phyloP scores from a whole-genome alignment of 2,329 filamentous ascomycete genomes.

The Podosphaera leucotricha region DNA sequence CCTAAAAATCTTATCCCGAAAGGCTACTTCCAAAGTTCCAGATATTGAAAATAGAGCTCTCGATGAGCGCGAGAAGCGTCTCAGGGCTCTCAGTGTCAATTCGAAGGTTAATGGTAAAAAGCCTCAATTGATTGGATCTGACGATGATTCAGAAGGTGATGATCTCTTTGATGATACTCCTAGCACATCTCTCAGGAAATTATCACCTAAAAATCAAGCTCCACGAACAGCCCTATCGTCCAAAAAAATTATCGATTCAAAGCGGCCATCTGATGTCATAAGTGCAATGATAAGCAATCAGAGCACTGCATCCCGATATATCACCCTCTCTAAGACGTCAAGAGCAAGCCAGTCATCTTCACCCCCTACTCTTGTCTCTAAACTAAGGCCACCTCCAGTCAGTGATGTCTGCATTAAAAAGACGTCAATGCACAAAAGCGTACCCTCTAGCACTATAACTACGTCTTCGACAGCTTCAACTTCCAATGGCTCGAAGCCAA shows the following conservation, averaged over 20 bases:
- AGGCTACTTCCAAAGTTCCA: background rate
- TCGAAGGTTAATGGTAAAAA: background rate
- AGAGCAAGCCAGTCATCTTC: background rate
- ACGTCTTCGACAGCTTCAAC: background rate
- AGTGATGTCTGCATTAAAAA: background rate
- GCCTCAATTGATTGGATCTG: background rate
- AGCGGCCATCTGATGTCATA: background rate
- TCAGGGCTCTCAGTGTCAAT: conserved; percentile 4
- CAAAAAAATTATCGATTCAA: background rate
- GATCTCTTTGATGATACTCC: background rate
- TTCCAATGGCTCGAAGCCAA: background rate
- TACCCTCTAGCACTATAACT: background rate
- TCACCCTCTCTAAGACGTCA: background rate
- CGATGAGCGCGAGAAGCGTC: conserved; percentile 18
- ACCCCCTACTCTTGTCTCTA: background rate
- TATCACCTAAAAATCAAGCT: background rate
- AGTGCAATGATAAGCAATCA: background rate
- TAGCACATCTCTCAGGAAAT: background rate
- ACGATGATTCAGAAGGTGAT: conserved; percentile 1
- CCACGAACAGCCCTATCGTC: background rate
- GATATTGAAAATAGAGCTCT: conserved; percentile 8
- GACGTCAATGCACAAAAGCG: background rate
- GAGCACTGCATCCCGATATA: background rate
- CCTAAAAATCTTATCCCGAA: conserved; percentile 15
- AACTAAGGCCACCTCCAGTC: background rate